Conservation (phyloP, 257 asterid species). For the Solanum etuberosum region DNA sequence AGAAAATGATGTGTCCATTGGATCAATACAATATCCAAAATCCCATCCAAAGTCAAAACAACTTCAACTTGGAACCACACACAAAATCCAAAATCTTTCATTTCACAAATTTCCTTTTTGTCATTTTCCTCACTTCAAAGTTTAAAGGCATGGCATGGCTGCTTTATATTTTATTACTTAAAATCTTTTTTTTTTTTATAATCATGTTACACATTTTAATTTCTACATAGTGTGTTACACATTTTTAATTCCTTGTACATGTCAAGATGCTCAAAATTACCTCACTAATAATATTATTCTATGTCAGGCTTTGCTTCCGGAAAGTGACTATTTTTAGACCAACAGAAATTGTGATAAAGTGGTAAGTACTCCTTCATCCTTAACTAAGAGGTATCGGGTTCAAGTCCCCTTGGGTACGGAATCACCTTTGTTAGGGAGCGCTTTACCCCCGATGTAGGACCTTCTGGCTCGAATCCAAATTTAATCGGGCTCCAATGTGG, state of each 20-base stretch:
- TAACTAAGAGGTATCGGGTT: too few species aligned
- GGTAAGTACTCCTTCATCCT: too few species aligned
- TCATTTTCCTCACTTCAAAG: background rate
- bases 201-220: background rate
- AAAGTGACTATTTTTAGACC: too few species aligned
- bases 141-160: background rate
- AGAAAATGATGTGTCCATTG: background rate
- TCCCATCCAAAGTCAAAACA: background rate
- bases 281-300: too few species aligned
- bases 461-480: too few species aligned
- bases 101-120: background rate
- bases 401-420: too few species aligned
- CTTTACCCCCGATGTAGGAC: too few species aligned
- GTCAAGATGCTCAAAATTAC: background rate
- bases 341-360: too few species aligned
- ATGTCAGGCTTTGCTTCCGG: too few species aligned
- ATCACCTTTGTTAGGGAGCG: too few species aligned
- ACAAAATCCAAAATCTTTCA: background rate
- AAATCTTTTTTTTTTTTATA: background rate
- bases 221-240: background rate
- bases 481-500: too few species aligned
- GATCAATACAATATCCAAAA: background rate
- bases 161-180: background rate
- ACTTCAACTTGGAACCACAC: background rate
- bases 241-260: background rate